Evolutionary conservation across 2,329 filamentous ascomycete species (phyloP).

Genomic region (Cryphonectria carpinicola): DNA sequence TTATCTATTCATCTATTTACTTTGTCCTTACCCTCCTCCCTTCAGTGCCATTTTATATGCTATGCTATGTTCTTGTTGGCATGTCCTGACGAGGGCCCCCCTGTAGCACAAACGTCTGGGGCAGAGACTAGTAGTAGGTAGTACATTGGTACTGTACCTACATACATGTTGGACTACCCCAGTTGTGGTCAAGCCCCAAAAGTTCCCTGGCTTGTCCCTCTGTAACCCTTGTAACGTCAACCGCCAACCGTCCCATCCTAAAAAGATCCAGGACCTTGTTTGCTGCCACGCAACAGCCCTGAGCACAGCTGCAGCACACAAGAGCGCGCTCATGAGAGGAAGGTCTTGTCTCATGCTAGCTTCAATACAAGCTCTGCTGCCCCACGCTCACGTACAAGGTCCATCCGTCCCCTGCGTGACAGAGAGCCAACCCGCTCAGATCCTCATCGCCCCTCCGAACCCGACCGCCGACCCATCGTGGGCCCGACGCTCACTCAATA

Average conservation of each 20-base stretch:
- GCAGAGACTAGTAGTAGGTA: neutral
- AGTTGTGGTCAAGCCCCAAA: conserved; percentile 10
- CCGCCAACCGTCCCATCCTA: neutral
- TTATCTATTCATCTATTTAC: too few species aligned
- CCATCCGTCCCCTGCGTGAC: neutral
- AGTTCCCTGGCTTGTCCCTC: neutral
- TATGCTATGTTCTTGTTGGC: too few species aligned
- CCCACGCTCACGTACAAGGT: conserved; percentile 3
- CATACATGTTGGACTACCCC: neutral
- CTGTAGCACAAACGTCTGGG: neutral
- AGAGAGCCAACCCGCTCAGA: neutral
- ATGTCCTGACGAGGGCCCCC: neutral
- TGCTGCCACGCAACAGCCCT: neutral
- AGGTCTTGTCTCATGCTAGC: conserved; percentile 5
- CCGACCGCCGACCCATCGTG: conserved; percentile 4
- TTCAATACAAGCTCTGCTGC: neutral
- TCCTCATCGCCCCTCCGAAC: conserved; percentile 3
- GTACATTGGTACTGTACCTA: neutral
- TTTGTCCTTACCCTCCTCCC: too few species aligned
- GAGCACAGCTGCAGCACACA: neutral
- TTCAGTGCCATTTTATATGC: too few species aligned
- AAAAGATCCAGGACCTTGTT: neutral
- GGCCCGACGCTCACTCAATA: neutral
- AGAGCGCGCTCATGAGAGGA: neutral
- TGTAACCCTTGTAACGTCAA: neutral